phyloP scores from a whole-genome alignment of 805 yeast genomes.

The Candida pseudoglaebosa region DNA sequence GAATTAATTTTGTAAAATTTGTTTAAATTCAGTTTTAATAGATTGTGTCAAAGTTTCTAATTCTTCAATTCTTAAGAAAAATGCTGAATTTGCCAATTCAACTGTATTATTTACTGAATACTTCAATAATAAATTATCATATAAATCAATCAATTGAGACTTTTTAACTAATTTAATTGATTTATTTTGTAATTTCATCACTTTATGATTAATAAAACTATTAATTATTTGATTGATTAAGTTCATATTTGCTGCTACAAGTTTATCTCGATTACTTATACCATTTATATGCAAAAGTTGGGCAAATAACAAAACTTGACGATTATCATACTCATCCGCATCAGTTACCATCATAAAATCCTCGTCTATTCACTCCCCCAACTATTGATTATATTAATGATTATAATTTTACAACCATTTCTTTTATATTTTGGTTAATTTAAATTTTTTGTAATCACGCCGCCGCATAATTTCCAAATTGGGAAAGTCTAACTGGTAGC shows the following conservation, averaged over 20 bases:
- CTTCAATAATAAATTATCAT: slow-evolving; percentile 22
- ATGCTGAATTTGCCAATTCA: slow-evolving; percentile 35
- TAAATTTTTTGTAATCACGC: too few species aligned
- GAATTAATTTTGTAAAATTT: slow-evolving; percentile 7
- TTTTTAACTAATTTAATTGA: slow-evolving; percentile 7
- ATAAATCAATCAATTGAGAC: slow-evolving; percentile 15
- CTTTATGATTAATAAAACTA: slow-evolving; percentile 8
- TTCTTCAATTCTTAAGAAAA: slow-evolving; percentile 29
- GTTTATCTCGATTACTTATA: slow-evolving; percentile 16
- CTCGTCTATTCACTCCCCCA: too few species aligned
- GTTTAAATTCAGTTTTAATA: slow-evolving; percentile 22
- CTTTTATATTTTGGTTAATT: not conserved
- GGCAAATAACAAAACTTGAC: slow-evolving; percentile 33
- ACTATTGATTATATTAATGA: not conserved
- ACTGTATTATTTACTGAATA: slow-evolving; percentile 31
- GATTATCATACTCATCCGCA: slow-evolving; percentile 13
- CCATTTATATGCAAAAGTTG: slow-evolving; percentile 36
- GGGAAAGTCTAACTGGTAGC: too few species aligned
- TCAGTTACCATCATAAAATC: not conserved
- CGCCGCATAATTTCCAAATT: too few species aligned
- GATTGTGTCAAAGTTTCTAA: slow-evolving; percentile 22
- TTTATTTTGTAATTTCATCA: slow-evolving; percentile 8
- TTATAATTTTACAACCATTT: not conserved
- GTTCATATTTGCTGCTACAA: slow-evolving; percentile 10
- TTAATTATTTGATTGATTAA: slow-evolving; percentile 19